Conservation (phyloP, 192 early-diverging fungal species). For the Backusella luteola region DNA sequence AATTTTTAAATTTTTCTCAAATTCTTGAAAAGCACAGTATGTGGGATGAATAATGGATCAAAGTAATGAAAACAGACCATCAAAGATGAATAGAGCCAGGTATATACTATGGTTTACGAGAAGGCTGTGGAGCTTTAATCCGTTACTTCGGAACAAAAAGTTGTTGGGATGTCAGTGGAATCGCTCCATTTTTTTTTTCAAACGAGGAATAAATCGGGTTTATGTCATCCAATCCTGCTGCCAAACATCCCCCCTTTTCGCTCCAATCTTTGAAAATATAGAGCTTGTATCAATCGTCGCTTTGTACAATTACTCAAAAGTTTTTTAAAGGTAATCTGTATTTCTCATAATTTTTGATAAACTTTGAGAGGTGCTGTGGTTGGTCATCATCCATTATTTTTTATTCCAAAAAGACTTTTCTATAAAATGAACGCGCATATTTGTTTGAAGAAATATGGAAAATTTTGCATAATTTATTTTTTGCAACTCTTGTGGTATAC, state of each 20-base stretch:
- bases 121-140: neutral
- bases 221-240: neutral
- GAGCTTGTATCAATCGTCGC: neutral
- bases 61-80: no score
- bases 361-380: neutral
- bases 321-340: neutral
- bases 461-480: neutral
- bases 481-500: neutral
- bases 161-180: no score
- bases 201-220: neutral
- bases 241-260: neutral
- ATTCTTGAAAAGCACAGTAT: no score
- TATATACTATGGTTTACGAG: no score
- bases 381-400: neutral
- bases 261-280: neutral
- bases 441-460: neutral
- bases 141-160: no score
- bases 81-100: no score
- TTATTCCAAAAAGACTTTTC: neutral
- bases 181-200: neutral
- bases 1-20: no score
- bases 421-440: neutral
- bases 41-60: no score
- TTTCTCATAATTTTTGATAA: neutral
- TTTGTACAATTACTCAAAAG: neutral